A percentile compares a stretch with the other conserved stretches of the same genome.
phyloP scores from a whole-genome alignment of 805 yeast genomes.

The Vanderwaltozyma tropicalis region DNA sequence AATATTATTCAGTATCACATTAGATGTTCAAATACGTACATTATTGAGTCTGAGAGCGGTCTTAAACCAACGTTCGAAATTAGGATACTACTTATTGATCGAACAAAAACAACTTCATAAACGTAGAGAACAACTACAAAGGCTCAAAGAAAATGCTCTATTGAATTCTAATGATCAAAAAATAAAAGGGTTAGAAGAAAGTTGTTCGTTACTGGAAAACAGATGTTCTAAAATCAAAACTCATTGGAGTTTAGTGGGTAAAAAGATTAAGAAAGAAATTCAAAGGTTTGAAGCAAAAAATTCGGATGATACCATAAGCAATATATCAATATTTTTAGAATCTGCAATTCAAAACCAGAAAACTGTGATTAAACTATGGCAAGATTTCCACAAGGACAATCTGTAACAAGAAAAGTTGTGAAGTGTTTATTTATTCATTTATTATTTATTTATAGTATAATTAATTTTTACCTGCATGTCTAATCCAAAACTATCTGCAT shows the following conservation, averaged over 20 bases:
- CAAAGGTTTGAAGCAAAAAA: slow-evolving; percentile 60
- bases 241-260: slow-evolving; percentile 54
- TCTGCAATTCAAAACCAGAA: slow-evolving; percentile 85
- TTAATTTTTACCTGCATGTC: too few species aligned
- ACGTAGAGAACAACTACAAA: not conserved
- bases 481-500: too few species aligned
- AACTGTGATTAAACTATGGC: slow-evolving; percentile 79
- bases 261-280: slow-evolving; percentile 58
- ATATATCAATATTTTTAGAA: slow-evolving; percentile 83
- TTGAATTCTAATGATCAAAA: slow-evolving; percentile 51
- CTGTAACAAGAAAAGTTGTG: slow-evolving; percentile 8
- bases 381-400: slow-evolving; percentile 60
- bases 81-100: slow-evolving; percentile 34
- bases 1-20: slow-evolving; percentile 73
- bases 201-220: slow-evolving; percentile 44
- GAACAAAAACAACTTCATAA: slow-evolving; percentile 34
- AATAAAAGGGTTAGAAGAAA: slow-evolving; percentile 45
- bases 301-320: slow-evolving; percentile 72
- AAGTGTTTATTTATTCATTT: too few species aligned
- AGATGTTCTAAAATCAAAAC: slow-evolving; percentile 44
- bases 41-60: slow-evolving; percentile 63
- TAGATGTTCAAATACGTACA: slow-evolving; percentile 76
- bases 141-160: slow-evolving; percentile 27
- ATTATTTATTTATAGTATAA: too few species aligned
- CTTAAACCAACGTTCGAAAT: slow-evolving; percentile 60